These are phyloP conservation scores for Mrakia gelida DNA, from an alignment of 768 basidiomycete genomes.

Conservation along the genomic window DNA sequence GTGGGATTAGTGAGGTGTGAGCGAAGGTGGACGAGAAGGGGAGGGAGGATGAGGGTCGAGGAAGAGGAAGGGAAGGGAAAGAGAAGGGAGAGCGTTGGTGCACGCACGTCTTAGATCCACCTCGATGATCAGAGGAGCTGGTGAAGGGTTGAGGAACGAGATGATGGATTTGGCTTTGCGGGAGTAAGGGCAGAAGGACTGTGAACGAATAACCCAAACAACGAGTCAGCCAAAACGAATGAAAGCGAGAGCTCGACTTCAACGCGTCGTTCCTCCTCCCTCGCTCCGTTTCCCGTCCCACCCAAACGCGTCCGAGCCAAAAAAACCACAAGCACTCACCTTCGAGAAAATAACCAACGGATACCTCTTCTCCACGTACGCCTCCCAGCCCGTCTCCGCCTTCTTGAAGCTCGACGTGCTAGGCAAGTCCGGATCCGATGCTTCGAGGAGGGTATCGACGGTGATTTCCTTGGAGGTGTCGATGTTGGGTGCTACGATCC, in stretches of 20 bases:
- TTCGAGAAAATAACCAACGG: slow-evolving; percentile 43
- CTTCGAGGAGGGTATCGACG: slow-evolving; percentile 32
- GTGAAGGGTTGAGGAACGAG: slow-evolving; percentile 37
- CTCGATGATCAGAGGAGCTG: slow-evolving; percentile 42
- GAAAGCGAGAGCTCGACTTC: neutral
- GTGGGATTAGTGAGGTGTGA: neutral
- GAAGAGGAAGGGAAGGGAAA: neutral
- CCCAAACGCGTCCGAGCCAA: no score
- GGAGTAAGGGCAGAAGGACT: slow-evolving; percentile 46
- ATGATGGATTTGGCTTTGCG: slow-evolving; percentile 42
- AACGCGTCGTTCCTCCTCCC: no score
- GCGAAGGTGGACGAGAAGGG: neutral
- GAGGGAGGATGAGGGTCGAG: neutral
- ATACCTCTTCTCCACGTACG: slow-evolving; percentile 39
- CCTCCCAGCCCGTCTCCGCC: slow-evolving; percentile 39
- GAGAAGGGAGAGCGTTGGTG: neutral
- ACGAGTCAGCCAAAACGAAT: neutral
- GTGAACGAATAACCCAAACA: neutral
- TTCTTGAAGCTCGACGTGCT: slow-evolving; percentile 37
- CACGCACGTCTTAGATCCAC: slow-evolving; percentile 44
- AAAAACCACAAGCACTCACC: slow-evolving; percentile 34
- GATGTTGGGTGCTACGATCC: slow-evolving; percentile 34
- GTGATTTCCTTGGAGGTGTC: slow-evolving; percentile 14
- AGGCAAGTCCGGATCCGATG: slow-evolving; percentile 35
- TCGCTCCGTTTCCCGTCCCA: no score